Evolutionary conservation across 768 basidiomycete species (phyloP).

Genomic region (Tulasnella calospora): DNA sequence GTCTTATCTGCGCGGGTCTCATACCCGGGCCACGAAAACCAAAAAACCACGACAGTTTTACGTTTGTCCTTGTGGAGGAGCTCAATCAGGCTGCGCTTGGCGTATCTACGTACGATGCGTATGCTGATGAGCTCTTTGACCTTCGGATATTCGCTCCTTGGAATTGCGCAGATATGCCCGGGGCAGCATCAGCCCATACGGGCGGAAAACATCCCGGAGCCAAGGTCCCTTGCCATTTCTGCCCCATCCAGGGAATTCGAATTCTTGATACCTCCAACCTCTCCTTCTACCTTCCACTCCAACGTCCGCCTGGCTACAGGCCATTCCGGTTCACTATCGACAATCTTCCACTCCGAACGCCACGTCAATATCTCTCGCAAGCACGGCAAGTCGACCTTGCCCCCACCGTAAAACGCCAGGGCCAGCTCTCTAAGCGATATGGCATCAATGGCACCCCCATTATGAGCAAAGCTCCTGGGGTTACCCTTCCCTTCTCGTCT

Average conservation of each 20-base stretch:
- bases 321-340: background rate
- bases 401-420: constrained; percentile 25
- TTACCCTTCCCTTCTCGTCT: constrained; percentile 41
- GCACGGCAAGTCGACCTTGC: background rate
- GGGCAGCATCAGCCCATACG: constrained; percentile 35
- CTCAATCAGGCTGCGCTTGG: constrained; percentile 38
- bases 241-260: constrained; percentile 37
- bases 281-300: constrained; percentile 29
- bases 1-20: constrained; percentile 42
- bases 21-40: constrained; percentile 48
- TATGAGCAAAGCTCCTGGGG: constrained; percentile 33
- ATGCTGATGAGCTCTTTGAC: constrained; percentile 31
- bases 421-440: constrained; percentile 31
- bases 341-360: background rate
- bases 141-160: constrained; percentile 36
- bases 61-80: constrained; percentile 39
- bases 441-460: constrained; percentile 40
- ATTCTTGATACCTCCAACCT: constrained; percentile 19
- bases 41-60: constrained; percentile 41
- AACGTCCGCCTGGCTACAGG: background rate
- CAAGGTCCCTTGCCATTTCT: constrained; percentile 39
- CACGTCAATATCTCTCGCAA: background rate
- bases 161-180: constrained; percentile 38
- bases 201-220: constrained; percentile 45
- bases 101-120: constrained; percentile 34